These are phyloP conservation scores for Aspergillus novoparasiticus DNA, from an alignment of 2,329 filamentous ascomycete genomes.

Conservation along the genomic window DNA sequence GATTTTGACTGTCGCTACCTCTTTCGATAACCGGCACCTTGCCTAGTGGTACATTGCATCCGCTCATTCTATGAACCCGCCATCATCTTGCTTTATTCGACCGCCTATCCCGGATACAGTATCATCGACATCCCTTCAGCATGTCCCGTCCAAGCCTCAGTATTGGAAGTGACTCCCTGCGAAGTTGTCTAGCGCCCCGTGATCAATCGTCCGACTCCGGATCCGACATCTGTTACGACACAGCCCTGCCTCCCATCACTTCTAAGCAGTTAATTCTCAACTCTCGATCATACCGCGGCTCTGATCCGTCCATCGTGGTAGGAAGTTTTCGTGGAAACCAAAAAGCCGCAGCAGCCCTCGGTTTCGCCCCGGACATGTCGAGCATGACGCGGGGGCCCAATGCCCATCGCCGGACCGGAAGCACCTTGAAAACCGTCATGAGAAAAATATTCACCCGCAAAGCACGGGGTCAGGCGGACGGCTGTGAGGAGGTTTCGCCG, in stretches of 20 bases:
- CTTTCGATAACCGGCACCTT: not conserved
- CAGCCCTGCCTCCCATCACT: slow-evolving; percentile 34
- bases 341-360: slow-evolving; percentile 18
- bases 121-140: not conserved
- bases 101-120: not conserved
- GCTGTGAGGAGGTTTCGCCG: slow-evolving; percentile 26
- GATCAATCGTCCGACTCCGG: slow-evolving; percentile 12
- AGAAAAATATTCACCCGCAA: slow-evolving; percentile 47
- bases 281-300: slow-evolving; percentile 15
- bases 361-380: slow-evolving; percentile 27
- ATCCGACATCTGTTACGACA: slow-evolving; percentile 25
- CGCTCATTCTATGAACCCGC: not conserved
- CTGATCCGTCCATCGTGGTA: slow-evolving; percentile 20
- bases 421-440: slow-evolving; percentile 48
- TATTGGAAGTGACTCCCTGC: slow-evolving; percentile 16
- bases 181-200: slow-evolving; percentile 5
- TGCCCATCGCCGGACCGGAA: slow-evolving; percentile 43
- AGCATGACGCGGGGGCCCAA: slow-evolving; percentile 25
- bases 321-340: slow-evolving; percentile 16
- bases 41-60: not conserved
- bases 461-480: slow-evolving; percentile 36
- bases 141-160: slow-evolving; percentile 17
- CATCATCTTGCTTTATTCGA: not conserved
- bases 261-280: slow-evolving; percentile 23
- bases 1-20: not conserved